phyloP scores from a whole-genome alignment of 352 stramenopile species.

The Globisporangium okanoganense region DNA sequence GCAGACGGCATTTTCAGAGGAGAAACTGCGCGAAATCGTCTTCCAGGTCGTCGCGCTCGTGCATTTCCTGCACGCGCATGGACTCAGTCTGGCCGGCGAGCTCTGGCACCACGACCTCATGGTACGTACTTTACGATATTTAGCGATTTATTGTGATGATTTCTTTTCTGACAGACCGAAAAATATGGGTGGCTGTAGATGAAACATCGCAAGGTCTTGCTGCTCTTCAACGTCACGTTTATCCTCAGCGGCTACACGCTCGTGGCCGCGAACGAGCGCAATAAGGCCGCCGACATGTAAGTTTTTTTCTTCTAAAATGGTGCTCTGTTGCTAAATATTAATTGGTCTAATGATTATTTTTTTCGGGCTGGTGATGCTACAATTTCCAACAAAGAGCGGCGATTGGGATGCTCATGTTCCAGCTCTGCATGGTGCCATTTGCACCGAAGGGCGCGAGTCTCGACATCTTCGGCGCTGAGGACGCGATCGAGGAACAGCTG shows the following conservation, averaged over 20 bases:
- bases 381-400: constrained; percentile 24
- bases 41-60: constrained; percentile 54
- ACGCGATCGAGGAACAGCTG: constrained; percentile 47
- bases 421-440: constrained; percentile 45
- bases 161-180: neutral
- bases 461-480: constrained; percentile 29
- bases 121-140: constrained; percentile 18
- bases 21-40: constrained; percentile 34
- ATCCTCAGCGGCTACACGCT: constrained; percentile 50
- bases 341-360: neutral
- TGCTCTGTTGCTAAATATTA: too few species aligned
- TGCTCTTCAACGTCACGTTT: constrained; percentile 38
- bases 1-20: constrained; percentile 31
- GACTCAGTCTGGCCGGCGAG: constrained; percentile 46
- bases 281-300: constrained; percentile 44
- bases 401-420: constrained; percentile 61
- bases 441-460: constrained; percentile 19
- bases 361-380: neutral
- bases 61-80: constrained; percentile 57
- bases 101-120: constrained; percentile 43
- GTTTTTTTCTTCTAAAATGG: too few species aligned
- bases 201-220: constrained; percentile 28
- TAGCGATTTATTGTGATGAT: neutral
- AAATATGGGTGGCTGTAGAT: constrained; percentile 22
- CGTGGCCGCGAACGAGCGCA: constrained; percentile 34